Base-by-base conservation (phyloP, 169 alveolate genomes). In the Theileria parva region DNA sequence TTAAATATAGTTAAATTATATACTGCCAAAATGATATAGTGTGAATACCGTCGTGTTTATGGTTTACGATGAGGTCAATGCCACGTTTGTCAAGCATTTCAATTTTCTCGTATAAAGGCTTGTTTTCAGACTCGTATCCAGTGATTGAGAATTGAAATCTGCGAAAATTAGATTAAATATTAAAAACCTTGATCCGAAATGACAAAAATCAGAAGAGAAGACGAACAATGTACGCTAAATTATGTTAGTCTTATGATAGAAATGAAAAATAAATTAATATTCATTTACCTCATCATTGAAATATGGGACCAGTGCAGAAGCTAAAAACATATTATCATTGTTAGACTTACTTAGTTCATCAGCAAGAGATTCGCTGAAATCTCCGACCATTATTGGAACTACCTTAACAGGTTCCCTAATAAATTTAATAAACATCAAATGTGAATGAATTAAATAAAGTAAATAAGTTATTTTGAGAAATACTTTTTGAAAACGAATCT, bases 161-260 rank as follows among this genome's bases (percentile, higher is more conserved):
- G 53, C 32, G 3, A 4, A 1, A 1, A 21, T 23, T 7, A 15
- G 0, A 3, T 19, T 1, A 2, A 17, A 28, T 5, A n/a, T 23
- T 21, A 57, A 80, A 55, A 74, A 94, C 95, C 96, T 88, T 60
- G 69, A 64, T 51, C 98, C 98, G 95, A 96, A 96, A 73, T 96
- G 98, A 77, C 98, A 96, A 79, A 96, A 96, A 74, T 96, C 98
- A 37, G 96, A 91, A 13, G 98, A 96, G 66, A 96, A 86, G 17
- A 96, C 87, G 85, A 96, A 96, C 6, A 92, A 37, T 65, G 80
- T 93, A 44, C 73, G 88, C 88, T 80, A 63, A 23, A 37, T 6
- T 11, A 4, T 25, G 5, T 21, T n/a, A 37, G 48, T 37, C 8
- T 37, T 37, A 37, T 37, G 48, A 37, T 8, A 6, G 48, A 6